Base-by-base conservation (phyloP, 2,329 filamentous ascomycete genomes). In the Aspergillus fructus region DNA sequence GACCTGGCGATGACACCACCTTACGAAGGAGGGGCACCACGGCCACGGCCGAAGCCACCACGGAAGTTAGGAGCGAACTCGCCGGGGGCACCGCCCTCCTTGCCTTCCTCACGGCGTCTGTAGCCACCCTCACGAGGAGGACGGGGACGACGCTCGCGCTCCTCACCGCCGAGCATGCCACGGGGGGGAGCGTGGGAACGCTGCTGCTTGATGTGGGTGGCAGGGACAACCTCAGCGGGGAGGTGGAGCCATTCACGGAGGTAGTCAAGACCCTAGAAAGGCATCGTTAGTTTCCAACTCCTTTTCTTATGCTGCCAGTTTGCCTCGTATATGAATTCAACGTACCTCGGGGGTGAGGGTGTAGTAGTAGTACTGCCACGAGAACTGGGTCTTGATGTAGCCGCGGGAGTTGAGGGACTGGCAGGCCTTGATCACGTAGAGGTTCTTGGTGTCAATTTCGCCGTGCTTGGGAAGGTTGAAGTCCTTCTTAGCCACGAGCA, bases 301-400 rank as follows among this genome's bases (percentile, higher is more conserved):
- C 27, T 30, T 30, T 17, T n/a, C 17, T 1, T 33, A n/a, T 13
- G 17, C 19, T 42, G 23, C 9, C 15, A 7, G 3, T 12, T 12
- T n/a, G 2, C 9, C 27, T 7, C 21, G 13, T 15, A 8, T 5
- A n/a, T 11, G n/a, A n/a, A 3, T 34, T 5, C 15, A 12, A 39
- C 68, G 24, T 68, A 70, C 68, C 71, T 97, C 93, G 77, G 93
- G 91, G 79, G 93, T 97, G 82, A 99, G 89, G 82, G 94, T 97
- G 89, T 99, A 99, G 90, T 99, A 99, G 89, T 97, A 96, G 87
- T 93, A 96, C 84, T 96, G 92, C 92, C 92, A 96, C 70, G 92
- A 96, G 90, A 99, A 99, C 83, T 96, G 94, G 74, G 94, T 99
- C 91, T 99, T 99, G 83, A 99, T 88, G 82, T 91, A 97, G 79